Percentiles rank a stretch among this genome's conserved stretches.
These are phyloP conservation scores for Penicillium paxilli DNA, from an alignment of 495 filamentous ascomycete species.

Conservation along the genomic window DNA sequence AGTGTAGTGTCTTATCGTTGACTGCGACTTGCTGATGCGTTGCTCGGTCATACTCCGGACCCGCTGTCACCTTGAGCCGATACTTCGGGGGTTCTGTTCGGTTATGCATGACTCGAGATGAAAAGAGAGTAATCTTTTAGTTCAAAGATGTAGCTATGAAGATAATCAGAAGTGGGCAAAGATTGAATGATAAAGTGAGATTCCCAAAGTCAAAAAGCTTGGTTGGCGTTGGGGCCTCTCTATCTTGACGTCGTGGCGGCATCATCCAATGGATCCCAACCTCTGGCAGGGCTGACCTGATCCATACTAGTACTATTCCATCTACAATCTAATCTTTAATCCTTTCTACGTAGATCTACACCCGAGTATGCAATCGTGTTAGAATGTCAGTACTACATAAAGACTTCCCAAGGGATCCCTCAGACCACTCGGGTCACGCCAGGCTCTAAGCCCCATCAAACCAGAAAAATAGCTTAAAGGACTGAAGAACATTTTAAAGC, in stretches of 20 bases:
- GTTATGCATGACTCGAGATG: background rate
- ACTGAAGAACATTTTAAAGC: background rate
- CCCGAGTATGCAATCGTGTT: too few species aligned
- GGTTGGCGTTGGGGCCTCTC: background rate
- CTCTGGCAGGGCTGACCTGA: too few species aligned
- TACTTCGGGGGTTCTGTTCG: constrained; percentile 19
- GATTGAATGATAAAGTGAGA: too few species aligned
- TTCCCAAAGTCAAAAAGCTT: background rate
- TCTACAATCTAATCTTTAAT: too few species aligned
- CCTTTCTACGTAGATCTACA: too few species aligned
- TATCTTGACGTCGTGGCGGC: background rate
- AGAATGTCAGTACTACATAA: too few species aligned
- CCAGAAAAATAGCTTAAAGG: background rate
- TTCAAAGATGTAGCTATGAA: background rate
- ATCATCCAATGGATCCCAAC: background rate
- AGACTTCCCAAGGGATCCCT: too few species aligned
- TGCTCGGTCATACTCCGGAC: constrained; percentile 65
- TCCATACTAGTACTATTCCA: too few species aligned
- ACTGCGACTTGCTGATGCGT: constrained; percentile 70
- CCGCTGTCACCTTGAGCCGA: constrained; percentile 55
- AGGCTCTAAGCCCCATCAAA: background rate
- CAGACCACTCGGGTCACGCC: background rate
- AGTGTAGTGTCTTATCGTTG: constrained; percentile 59
- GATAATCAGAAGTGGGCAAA: too few species aligned
- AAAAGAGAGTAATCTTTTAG: background rate